phyloP scores from a whole-genome alignment of 2,329 filamentous ascomycete genomes.

The Pseudopithomyces chartarum region DNA sequence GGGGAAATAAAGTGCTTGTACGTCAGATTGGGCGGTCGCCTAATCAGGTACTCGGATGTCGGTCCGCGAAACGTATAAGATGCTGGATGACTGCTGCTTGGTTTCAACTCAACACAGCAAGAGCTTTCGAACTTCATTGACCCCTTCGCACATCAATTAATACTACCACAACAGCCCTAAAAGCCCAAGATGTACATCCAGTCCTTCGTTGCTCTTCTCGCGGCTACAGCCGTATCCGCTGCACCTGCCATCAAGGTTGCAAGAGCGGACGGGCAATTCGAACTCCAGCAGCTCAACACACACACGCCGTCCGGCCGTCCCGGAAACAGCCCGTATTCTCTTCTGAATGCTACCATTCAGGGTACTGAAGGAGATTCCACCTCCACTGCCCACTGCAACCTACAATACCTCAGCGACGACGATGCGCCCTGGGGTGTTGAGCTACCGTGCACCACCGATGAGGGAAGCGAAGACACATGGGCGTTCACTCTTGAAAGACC shows the following conservation, averaged over 20 bases:
- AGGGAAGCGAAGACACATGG: constrained; percentile 4
- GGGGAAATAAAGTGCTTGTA: not conserved
- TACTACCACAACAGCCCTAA: not conserved
- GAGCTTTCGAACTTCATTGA: not conserved
- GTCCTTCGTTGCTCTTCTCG: not conserved
- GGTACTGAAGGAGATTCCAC: not conserved
- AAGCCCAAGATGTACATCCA: not conserved
- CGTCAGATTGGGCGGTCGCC: not conserved
- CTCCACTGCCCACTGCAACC: constrained; percentile 5
- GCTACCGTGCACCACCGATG: constrained; percentile 5
- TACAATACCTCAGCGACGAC: not conserved
- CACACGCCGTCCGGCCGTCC: constrained; percentile 17
- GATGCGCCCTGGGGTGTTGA: constrained; percentile 3
- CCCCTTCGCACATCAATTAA: not conserved
- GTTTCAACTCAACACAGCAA: not conserved
- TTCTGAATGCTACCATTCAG: constrained; percentile 12
- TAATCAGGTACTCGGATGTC: not conserved
- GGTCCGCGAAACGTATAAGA: not conserved
- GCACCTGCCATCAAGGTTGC: not conserved
- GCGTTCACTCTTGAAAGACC: not conserved
- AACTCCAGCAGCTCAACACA: constrained; percentile 11
- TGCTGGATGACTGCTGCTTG: not conserved
- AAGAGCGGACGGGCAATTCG: constrained; percentile 5
- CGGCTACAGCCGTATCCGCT: not conserved
- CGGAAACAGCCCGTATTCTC: constrained; percentile 13